phyloP scores from a whole-genome alignment of 1,139 yeast species.

The Geotrichum phurueaensis region DNA sequence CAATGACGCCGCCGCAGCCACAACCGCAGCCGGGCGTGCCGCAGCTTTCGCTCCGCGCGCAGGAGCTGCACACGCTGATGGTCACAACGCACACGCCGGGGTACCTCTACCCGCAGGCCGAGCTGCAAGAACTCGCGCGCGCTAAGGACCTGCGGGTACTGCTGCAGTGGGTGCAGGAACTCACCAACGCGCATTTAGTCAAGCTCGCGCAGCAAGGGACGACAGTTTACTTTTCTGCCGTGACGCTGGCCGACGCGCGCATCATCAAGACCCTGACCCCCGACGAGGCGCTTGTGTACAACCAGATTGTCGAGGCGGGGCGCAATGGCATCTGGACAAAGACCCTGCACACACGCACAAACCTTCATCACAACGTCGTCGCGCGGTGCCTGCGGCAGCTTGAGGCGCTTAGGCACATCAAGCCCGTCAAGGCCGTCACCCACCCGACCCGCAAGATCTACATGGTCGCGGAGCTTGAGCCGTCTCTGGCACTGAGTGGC shows the following conservation, averaged over 20 bases:
- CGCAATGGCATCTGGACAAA: constrained; percentile 95
- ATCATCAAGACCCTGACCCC: constrained; percentile 61
- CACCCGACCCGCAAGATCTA: constrained; percentile 93
- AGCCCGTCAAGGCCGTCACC: constrained; percentile 88
- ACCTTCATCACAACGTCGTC: constrained; percentile 88
- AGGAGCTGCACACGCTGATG: background rate
- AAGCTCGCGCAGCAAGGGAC: constrained; percentile 1
- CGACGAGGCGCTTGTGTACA: constrained; percentile 89
- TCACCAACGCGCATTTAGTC: constrained; percentile 2
- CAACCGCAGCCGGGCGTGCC: background rate
- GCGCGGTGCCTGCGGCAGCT: constrained; percentile 75
- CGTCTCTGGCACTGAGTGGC: constrained; percentile 93
- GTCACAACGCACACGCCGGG: background rate
- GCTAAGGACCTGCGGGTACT: background rate
- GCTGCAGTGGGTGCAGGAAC: constrained; percentile 1
- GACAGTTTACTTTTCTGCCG: constrained; percentile 8
- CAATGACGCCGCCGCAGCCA: background rate
- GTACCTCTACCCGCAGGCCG: constrained; percentile 5
- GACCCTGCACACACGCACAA: constrained; percentile 83
- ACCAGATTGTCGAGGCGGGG: constrained; percentile 86
- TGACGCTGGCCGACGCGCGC: constrained; percentile 11
- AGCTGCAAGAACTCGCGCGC: background rate
- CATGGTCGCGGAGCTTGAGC: constrained; percentile 89
- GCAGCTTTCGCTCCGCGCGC: background rate
- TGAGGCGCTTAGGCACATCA: constrained; percentile 80